Base-by-base conservation (phyloP, 1,284 basidiomycete genomes). In the Apiotrichum porosum region DNA sequence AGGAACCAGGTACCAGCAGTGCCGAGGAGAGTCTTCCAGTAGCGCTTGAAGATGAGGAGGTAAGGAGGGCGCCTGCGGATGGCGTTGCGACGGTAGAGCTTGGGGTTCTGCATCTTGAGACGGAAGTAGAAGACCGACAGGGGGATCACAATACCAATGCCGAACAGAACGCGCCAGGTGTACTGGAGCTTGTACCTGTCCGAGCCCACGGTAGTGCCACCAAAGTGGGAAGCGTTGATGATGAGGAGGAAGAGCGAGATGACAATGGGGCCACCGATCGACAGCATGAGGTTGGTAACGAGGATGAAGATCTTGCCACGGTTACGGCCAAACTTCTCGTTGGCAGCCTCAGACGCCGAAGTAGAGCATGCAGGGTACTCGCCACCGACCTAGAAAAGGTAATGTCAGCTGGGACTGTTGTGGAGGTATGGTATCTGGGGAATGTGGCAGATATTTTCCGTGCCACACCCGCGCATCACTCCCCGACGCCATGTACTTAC, bases 111-210 rank as follows among this genome's bases (percentile, higher is more conserved):
- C 83, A 87, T 87, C 41, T 79, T 76, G 59, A 85, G 68, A 39
- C 63, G 51, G 47, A 63, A 63, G 47, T 62, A 65, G 53, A 88
- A 83, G 35, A 88, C 85, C 3, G 78, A 77, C 41, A 85, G 63
- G 4, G 86, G 85, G 9, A 86, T 76, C 17, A 85, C 35, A 26
- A 84, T 79, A 17, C 84, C 83, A 42, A 88, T 76, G 3, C 83
- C 85, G 60, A 86, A 86, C 62, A 81, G 83, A 43, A 84, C 79
- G 19, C 86, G 78, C 86, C 86, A 88, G 39, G 86, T 82, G 9
- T 83, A 85, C 23, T 78, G 66, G 9, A 88, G 77, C 60, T 84
- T 81, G 40, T 80, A 66, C 53, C 80, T 77, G 15, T 84, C 84
- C 10, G 81, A 81, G 33, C 81, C 81, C 5, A 78, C 81, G 23